Evolutionary conservation across 2,329 filamentous ascomycete species (phyloP).

Genomic region (Paecilomyces variotii): DNA sequence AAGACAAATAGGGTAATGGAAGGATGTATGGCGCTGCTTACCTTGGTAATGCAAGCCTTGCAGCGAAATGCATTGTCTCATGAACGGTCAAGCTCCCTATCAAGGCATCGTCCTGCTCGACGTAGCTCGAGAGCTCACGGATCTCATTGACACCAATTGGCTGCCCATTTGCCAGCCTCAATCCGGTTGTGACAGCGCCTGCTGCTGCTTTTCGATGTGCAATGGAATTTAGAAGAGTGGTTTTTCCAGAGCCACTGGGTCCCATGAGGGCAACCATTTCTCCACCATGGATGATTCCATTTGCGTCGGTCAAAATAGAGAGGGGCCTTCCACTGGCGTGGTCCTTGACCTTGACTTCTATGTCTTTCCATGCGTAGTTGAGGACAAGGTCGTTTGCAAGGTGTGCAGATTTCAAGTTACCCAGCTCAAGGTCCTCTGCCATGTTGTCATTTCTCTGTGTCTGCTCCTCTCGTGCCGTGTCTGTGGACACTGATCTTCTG

Average conservation of each 20-base stretch:
- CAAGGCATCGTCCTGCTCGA: constrained; percentile 81
- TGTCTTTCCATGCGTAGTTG: constrained; percentile 57
- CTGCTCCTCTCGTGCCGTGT: neutral
- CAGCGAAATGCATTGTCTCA: constrained; percentile 73
- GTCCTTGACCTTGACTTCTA: constrained; percentile 67
- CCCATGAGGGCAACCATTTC: constrained; percentile 77
- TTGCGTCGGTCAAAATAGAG: neutral
- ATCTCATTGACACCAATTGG: constrained; percentile 36
- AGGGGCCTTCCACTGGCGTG: constrained; percentile 49
- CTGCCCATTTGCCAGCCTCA: constrained; percentile 56
- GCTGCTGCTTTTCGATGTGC: constrained; percentile 53
- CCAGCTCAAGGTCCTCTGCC: neutral
- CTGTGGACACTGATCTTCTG: neutral
- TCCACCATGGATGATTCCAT: constrained; percentile 36
- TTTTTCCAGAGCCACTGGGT: constrained; percentile 67
- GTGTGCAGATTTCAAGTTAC: neutral
- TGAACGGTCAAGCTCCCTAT: constrained; percentile 72
- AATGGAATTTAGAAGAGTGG: constrained; percentile 72
- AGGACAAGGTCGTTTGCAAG: constrained; percentile 53
- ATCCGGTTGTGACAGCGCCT: constrained; percentile 46
- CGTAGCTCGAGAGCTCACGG: constrained; percentile 59
- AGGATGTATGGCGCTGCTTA: constrained; percentile 18
- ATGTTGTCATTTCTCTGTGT: neutral
- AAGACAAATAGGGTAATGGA: neutral
- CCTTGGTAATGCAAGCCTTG: constrained; percentile 55